Evolutionary conservation across 2,329 filamentous ascomycete species (phyloP).

Genomic region (Didymella glomerata): DNA sequence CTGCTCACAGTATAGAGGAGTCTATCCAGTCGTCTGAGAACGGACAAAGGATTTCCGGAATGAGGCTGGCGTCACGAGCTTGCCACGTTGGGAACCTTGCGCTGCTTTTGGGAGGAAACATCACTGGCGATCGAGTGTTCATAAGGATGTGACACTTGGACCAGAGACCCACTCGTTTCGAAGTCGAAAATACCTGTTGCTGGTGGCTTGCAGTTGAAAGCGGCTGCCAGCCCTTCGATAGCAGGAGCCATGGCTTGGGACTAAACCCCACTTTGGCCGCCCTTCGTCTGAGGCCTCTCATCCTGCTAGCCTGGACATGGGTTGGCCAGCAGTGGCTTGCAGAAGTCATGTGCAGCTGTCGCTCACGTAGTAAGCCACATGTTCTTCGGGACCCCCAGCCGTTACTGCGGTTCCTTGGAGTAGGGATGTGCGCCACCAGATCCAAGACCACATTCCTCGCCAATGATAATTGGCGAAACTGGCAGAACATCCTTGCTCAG

Average conservation of each 20-base stretch:
- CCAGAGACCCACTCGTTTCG: slow-evolving; percentile 29
- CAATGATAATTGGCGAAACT: slow-evolving; percentile 35
- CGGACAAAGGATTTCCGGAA: slow-evolving; percentile 54
- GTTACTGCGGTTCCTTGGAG: slow-evolving; percentile 31
- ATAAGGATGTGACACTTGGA: slow-evolving; percentile 23
- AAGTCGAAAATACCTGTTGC: slow-evolving; percentile 39
- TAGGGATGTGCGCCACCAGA: slow-evolving; percentile 31
- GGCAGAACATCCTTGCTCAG: slow-evolving; percentile 24
- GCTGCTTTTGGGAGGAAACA: slow-evolving; percentile 48
- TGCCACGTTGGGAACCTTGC: slow-evolving; percentile 42
- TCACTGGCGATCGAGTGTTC: slow-evolving; percentile 31
- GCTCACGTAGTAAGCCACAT: slow-evolving; percentile 32
- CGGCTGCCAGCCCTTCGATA: slow-evolving; percentile 38
- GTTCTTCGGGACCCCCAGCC: slow-evolving; percentile 33
- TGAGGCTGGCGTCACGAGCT: slow-evolving; percentile 44
- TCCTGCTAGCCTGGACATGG: slow-evolving; percentile 32
- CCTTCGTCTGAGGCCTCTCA: slow-evolving; percentile 28
- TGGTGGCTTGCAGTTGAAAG: slow-evolving; percentile 43
- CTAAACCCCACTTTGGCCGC: slow-evolving; percentile 37
- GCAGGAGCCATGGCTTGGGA: slow-evolving; percentile 32
- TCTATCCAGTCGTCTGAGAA: slow-evolving; percentile 47
- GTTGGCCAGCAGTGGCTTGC: slow-evolving; percentile 32
- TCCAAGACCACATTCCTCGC: slow-evolving; percentile 39
- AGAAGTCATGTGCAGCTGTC: slow-evolving; percentile 38
- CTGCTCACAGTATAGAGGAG: slow-evolving; percentile 48